These are phyloP conservation scores for Serendipita sp. DNA, from an alignment of 768 basidiomycete species.

Conservation along the genomic window DNA sequence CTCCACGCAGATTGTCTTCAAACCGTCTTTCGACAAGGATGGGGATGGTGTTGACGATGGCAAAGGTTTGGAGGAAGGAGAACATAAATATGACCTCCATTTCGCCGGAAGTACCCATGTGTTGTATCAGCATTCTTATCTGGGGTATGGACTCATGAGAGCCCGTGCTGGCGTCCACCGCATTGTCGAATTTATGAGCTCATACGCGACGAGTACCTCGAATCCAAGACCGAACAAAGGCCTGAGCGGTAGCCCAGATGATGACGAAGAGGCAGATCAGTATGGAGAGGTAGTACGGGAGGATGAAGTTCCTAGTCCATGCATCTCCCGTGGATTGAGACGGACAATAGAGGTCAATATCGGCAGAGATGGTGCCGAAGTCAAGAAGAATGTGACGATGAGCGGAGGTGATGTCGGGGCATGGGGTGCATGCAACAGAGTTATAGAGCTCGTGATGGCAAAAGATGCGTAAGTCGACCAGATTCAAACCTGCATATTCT, in stretches of 20 bases:
- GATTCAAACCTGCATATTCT: not conserved
- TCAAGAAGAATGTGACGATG: slow-evolving; percentile 61
- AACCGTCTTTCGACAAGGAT: slow-evolving; percentile 42
- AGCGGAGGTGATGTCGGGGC: slow-evolving; percentile 62
- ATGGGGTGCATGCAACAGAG: slow-evolving; percentile 70
- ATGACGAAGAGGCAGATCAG: slow-evolving; percentile 11
- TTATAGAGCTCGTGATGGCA: slow-evolving; percentile 80
- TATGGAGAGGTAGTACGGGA: slow-evolving; percentile 14
- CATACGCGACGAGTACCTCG: slow-evolving; percentile 9
- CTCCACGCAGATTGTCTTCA: slow-evolving; percentile 94
- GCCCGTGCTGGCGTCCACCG: slow-evolving; percentile 74
- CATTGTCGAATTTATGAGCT: slow-evolving; percentile 71
- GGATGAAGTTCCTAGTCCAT: slow-evolving; percentile 51
- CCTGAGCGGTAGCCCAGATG: slow-evolving; percentile 21
- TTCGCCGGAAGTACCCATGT: slow-evolving; percentile 58
- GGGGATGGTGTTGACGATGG: slow-evolving; percentile 20
- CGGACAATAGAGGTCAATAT: slow-evolving; percentile 45
- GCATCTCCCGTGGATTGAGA: slow-evolving; percentile 50
- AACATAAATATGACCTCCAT: slow-evolving; percentile 74
- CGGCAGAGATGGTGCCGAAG: slow-evolving; percentile 23
- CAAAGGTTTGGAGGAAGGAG: slow-evolving; percentile 48
- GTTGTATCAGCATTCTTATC: slow-evolving; percentile 93
- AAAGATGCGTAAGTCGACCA: slow-evolving; percentile 66
- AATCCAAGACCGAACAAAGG: slow-evolving; percentile 17
- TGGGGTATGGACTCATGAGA: slow-evolving; percentile 89